phyloP scores from a whole-genome alignment of 306 rosid species.

The Fragaria vesca region DNA sequence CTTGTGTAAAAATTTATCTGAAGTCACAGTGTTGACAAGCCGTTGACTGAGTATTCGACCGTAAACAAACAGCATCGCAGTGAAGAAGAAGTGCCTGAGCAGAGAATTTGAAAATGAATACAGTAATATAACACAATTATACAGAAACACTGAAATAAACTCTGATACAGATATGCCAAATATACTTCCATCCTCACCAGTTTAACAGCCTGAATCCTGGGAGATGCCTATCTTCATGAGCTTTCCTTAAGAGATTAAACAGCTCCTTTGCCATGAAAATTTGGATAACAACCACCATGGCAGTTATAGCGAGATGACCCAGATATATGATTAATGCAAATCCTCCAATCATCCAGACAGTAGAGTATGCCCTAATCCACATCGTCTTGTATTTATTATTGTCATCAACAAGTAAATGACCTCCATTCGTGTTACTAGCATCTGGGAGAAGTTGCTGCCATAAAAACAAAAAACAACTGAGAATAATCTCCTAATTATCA shows the following conservation, averaged over 20 bases:
- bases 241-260: constrained; percentile 83
- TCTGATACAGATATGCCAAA: constrained; percentile 11
- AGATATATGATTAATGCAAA: constrained; percentile 69
- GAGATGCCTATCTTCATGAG: constrained; percentile 83
- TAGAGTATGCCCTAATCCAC: constrained; percentile 81
- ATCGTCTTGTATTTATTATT: constrained; percentile 82
- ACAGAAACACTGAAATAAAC: constrained; percentile 23
- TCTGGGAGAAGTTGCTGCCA: constrained; percentile 61
- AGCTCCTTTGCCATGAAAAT: constrained; percentile 94
- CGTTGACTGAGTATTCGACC: constrained; percentile 95
- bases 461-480: constrained; percentile 14
- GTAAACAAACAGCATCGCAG: constrained; percentile 93
- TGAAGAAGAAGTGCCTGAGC: constrained; percentile 96
- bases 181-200: constrained; percentile 51
- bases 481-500: not conserved
- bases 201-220: constrained; percentile 97
- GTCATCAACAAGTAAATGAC: constrained; percentile 73
- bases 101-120: constrained; percentile 27
- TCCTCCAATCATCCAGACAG: constrained; percentile 98
- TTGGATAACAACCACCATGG: constrained; percentile 94
- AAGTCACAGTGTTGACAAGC: constrained; percentile 81
- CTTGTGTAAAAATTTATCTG: constrained; percentile 69
- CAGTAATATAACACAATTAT: constrained; percentile 7
- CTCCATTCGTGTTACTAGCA: constrained; percentile 62
- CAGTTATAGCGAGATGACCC: constrained; percentile 93